Base-by-base conservation (phyloP, 2,329 filamentous ascomycete genomes). In the Chalaropsis ovoidea region DNA sequence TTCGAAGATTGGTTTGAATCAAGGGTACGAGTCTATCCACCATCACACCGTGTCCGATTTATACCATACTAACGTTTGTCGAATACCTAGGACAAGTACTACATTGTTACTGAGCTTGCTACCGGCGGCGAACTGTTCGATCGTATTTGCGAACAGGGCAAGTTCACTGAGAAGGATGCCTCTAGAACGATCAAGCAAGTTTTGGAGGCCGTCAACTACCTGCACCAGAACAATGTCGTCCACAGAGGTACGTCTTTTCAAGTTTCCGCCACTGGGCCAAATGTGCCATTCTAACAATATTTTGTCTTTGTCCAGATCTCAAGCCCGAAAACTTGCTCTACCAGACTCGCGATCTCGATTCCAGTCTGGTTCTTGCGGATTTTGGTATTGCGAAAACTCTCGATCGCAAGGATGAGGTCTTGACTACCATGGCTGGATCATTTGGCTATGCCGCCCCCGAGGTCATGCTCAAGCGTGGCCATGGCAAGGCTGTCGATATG, bases 1-100 rank as follows among this genome's bases (percentile, higher is more conserved):
- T 99, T 99, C 74, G 88, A 94, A 71, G 94, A 99, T 76, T 99
- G 94, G 93, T 99, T 99, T 74, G 94, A 99, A 78, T 97, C 93
- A 66, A 89, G 91, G 78, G 91, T 95, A 78, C 70, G 86, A 72
- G n/a, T 17, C 19, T 22, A 43, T 1, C 62, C 19, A 13, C 15
- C 17, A 4, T 10, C 15, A 45, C 3, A 22, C 19, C 61, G 41
- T 11, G 56, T 45, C 47, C 47, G 2, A 27, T 24, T 19, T 31
- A 24, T 60, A 7, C 41, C 3, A 27, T 39, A 13, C 27, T 66
- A 61, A 41, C 24, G 42, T 63, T 52, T 56, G 27, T 15, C 35
- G 17, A 45, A 17, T 31, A 49, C 15, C 63, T 60, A 96, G 91
- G 94, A 99, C 80, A 99, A 99, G 80, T 99, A 96, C 79, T 99